phyloP scores from a whole-genome alignment of 139 green algal species.

The Picochlorum sp. region DNA sequence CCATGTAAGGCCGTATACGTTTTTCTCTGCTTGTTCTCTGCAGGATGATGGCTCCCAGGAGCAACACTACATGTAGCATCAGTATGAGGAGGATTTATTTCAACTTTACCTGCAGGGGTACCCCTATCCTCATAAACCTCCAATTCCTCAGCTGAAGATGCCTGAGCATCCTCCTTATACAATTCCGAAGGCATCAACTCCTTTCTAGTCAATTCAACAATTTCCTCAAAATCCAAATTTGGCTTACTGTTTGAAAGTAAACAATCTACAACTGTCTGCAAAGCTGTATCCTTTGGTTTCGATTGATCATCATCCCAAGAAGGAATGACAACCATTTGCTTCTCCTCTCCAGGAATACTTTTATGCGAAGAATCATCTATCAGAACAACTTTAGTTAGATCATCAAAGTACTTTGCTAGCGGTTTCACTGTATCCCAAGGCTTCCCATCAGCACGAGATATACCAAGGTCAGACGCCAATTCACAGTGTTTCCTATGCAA shows the following conservation, averaged over 20 bases:
- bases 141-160: neutral
- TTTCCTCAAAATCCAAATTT: no score
- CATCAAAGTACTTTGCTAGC: slow-evolving; percentile 18
- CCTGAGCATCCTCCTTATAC: no score
- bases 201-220: no score
- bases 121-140: slow-evolving; percentile 13
- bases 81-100: neutral
- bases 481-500: slow-evolving; percentile 6
- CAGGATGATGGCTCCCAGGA: neutral
- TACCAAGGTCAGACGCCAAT: neutral
- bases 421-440: slow-evolving; percentile 38
- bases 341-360: slow-evolving; percentile 5
- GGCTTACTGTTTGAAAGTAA: no score
- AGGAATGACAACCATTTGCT: slow-evolving; percentile 22
- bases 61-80: neutral
- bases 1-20: slow-evolving; percentile 26
- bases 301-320: slow-evolving; percentile 1
- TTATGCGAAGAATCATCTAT: slow-evolving; percentile 33
- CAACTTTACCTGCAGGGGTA: neutral
- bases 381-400: slow-evolving; percentile 16
- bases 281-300: neutral
- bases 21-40: neutral
- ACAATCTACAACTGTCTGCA: no score
- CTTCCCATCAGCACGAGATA: slow-evolving; percentile 1
- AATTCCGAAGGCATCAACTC: no score